These are phyloP conservation scores for Panicum miliaceum DNA, from an alignment of 176 grass and related monocot genomes.

Conservation along the genomic window DNA sequence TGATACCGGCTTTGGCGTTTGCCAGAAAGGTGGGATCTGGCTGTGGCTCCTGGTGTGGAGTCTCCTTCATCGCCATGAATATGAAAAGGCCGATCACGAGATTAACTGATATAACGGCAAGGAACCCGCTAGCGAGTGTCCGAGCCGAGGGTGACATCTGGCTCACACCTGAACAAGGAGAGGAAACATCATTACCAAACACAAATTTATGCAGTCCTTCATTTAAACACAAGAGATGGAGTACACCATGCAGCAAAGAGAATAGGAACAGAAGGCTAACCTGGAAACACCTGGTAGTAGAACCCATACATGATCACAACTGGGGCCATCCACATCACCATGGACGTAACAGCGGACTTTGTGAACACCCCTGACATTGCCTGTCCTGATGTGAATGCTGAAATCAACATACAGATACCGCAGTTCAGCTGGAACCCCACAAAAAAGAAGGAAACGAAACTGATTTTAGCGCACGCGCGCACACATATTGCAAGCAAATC, in stretches of 20 bases:
- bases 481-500: too few relatives aligned
- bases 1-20: constrained; percentile 83
- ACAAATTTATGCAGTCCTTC: background rate
- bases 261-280: constrained; percentile 43
- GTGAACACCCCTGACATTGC: constrained; percentile 68
- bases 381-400: constrained; percentile 31
- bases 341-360: constrained; percentile 79
- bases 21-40: constrained; percentile 86
- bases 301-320: constrained; percentile 78
- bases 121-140: constrained; percentile 80
- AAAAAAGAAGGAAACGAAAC: background rate
- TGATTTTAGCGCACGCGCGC: background rate
- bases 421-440: background rate
- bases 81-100: constrained; percentile 80
- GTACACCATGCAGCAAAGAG: background rate
- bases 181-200: background rate
- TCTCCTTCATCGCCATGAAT: constrained; percentile 83
- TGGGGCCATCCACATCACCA: constrained; percentile 86
- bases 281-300: constrained; percentile 77
- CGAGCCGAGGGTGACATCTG: constrained; percentile 69
- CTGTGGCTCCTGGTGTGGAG: constrained; percentile 56
- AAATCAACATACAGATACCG: background rate
- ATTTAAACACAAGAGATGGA: background rate
- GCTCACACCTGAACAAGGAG: constrained; percentile 42
- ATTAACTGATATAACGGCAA: constrained; percentile 90